Evolutionary conservation across 2,329 filamentous ascomycete species (phyloP).

Genomic region (Xylaria arbuscula): DNA sequence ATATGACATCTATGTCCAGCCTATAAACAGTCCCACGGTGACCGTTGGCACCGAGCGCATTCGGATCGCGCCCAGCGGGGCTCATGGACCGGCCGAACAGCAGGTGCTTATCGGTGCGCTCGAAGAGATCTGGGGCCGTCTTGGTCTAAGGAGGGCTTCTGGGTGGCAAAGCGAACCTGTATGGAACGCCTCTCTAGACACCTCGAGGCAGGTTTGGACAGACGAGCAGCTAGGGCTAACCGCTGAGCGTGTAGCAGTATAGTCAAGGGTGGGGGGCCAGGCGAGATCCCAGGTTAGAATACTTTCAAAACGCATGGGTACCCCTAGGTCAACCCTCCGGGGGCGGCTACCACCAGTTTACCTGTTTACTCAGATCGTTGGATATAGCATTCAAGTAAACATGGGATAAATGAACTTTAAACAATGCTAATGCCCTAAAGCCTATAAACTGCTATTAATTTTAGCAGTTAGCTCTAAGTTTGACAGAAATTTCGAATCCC

Average conservation of each 20-base stretch:
- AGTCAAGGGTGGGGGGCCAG: neutral
- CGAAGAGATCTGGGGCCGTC: slow-evolving; percentile 1
- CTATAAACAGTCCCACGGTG: neutral
- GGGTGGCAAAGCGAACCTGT: neutral
- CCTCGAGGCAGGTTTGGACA: neutral
- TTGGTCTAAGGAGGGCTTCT: neutral
- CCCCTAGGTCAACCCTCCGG: too few species aligned
- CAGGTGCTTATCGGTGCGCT: neutral
- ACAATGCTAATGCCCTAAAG: too few species aligned
- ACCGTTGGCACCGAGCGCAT: neutral
- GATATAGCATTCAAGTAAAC: too few species aligned
- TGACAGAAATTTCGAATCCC: too few species aligned
- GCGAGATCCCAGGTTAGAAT: too few species aligned
- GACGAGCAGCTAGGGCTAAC: neutral
- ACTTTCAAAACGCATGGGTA: too few species aligned
- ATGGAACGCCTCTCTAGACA: neutral
- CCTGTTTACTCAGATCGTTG: too few species aligned
- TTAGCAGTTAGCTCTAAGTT: too few species aligned
- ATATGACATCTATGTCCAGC: neutral
- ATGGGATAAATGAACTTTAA: too few species aligned
- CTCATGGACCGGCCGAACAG: neutral
- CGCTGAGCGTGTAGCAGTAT: neutral
- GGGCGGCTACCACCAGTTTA: too few species aligned
- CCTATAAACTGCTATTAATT: too few species aligned
- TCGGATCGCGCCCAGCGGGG: neutral